A percentile compares a stretch with the other conserved stretches of the same genome.
Conservation (phyloP, 495 filamentous ascomycete species). For the Cercophora samala region DNA sequence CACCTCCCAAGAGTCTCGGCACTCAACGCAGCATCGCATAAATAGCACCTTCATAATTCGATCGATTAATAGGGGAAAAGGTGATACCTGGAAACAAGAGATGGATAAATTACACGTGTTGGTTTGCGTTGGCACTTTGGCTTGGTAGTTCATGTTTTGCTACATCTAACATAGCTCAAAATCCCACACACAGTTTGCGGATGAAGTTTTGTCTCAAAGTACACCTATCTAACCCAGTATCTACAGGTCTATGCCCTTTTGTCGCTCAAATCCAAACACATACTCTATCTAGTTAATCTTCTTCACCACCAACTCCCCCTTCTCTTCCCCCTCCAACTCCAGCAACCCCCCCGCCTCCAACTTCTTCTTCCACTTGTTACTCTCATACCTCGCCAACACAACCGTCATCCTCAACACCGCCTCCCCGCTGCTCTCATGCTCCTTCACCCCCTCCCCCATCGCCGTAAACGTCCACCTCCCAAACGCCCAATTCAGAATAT, state of each 20-base stretch:
- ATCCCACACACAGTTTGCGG: too few relatives aligned
- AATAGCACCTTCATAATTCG: neutral
- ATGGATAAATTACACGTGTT: neutral
- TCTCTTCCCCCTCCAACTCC: constrained; percentile 42
- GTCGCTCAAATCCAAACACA: neutral
- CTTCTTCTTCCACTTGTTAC: constrained; percentile 83
- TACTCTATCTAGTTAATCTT: constrained; percentile 35
- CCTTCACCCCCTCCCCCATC: constrained; percentile 41
- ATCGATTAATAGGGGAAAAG: neutral
- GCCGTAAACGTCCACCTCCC: constrained; percentile 87
- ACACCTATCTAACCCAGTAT: neutral
- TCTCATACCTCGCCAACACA: constrained; percentile 80
- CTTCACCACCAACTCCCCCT: constrained; percentile 43
- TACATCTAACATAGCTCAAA: too few relatives aligned
- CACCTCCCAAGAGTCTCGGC: neutral
- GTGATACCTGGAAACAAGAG: neutral
- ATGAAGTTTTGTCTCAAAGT: neutral
- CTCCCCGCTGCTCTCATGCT: constrained; percentile 47
- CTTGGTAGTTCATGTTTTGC: neutral
- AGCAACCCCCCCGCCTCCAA: constrained; percentile 61
- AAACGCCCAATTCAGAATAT: constrained; percentile 97
- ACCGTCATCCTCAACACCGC: constrained; percentile 72
- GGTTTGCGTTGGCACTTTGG: neutral
- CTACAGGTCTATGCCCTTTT: constrained; percentile 1
- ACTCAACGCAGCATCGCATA: neutral